phyloP scores from a whole-genome alignment of 2,329 filamentous ascomycete genomes.

The Venturia aucupariae region DNA sequence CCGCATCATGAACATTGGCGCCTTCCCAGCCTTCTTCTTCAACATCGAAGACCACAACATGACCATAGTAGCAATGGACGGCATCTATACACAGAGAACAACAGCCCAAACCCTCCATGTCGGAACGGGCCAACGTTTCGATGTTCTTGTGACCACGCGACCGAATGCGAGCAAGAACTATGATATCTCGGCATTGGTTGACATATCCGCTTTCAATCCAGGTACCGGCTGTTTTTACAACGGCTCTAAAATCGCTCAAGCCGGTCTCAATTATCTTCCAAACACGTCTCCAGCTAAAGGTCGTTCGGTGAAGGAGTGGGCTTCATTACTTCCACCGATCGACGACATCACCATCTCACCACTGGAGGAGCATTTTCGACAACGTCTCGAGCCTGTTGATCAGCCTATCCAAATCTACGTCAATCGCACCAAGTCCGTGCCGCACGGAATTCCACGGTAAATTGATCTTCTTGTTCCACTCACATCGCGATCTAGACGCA shows the following conservation, averaged over 20 bases:
- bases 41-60: slow-evolving; percentile 59
- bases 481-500: neutral
- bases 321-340: slow-evolving; percentile 22
- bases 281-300: neutral
- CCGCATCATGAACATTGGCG: slow-evolving; percentile 60
- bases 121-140: slow-evolving; percentile 62
- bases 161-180: slow-evolving; percentile 45
- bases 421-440: neutral
- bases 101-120: slow-evolving; percentile 54
- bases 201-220: slow-evolving; percentile 1
- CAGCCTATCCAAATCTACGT: slow-evolving; percentile 24
- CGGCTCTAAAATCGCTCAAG: neutral
- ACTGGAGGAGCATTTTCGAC: slow-evolving; percentile 43
- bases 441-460: slow-evolving; percentile 8
- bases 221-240: neutral
- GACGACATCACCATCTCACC: slow-evolving; percentile 68
- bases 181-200: slow-evolving; percentile 40
- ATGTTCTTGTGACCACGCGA: slow-evolving; percentile 54
- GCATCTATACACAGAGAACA: slow-evolving; percentile 53
- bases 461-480: neutral
- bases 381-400: slow-evolving; percentile 52
- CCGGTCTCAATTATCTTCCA: neutral
- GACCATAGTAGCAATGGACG: slow-evolving; percentile 60
- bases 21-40: slow-evolving; percentile 63
- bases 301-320: neutral